Evolutionary conservation across 139 green algal genomes (phyloP).

Genomic region (Cymbomonas tetramitiformis): DNA sequence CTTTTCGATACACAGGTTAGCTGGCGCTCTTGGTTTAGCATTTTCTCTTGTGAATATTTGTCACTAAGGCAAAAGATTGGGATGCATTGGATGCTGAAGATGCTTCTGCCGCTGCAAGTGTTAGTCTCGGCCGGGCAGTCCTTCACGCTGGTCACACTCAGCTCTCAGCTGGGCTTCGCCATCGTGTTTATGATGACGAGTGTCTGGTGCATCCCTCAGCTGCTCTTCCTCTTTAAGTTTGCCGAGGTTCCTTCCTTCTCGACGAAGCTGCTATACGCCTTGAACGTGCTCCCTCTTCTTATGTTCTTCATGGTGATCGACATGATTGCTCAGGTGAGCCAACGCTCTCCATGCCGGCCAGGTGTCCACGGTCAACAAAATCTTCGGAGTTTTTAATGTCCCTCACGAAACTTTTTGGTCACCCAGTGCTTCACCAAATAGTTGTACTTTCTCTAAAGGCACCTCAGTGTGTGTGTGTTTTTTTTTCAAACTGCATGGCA

Average conservation of each 20-base stretch:
- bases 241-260: not conserved
- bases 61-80: conserved; percentile 10
- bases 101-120: not conserved
- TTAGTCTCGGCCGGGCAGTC: not conserved
- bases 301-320: not conserved
- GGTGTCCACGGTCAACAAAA: no score
- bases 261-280: not conserved
- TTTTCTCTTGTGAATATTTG: conserved; percentile 1
- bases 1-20: no score
- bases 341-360: no score
- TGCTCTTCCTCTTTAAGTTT: not conserved
- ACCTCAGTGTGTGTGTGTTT: no score
- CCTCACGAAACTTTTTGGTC: no score
- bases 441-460: no score
- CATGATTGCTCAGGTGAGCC: not conserved
- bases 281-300: not conserved
- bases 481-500: no score
- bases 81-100: not conserved
- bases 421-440: no score
- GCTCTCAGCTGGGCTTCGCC: not conserved
- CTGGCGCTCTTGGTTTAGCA: not conserved
- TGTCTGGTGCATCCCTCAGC: not conserved
- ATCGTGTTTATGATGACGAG: not conserved
- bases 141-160: not conserved
- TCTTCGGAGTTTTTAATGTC: no score